Evolutionary conservation across 2,329 filamentous ascomycete species (phyloP).

Genomic region (Septoria linicola): DNA sequence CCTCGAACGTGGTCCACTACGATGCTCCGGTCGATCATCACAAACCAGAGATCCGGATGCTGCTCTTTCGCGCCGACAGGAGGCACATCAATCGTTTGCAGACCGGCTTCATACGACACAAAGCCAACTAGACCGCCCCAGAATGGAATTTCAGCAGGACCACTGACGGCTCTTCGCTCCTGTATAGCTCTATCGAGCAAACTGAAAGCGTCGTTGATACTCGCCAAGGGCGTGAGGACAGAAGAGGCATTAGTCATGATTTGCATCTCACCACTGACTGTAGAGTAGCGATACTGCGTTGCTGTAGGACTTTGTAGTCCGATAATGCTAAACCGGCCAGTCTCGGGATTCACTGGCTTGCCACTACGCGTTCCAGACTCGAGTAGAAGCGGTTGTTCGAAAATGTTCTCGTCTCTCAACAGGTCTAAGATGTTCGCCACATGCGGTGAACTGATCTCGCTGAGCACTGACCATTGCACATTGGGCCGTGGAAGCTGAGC

Average conservation of each 20-base stretch:
- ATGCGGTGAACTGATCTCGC: constrained; percentile 21
- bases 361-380: constrained; percentile 50
- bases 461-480: constrained; percentile 10
- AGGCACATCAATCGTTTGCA: constrained; percentile 58
- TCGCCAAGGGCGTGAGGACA: constrained; percentile 1
- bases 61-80: constrained; percentile 39
- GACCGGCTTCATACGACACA: constrained; percentile 78
- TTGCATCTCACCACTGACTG: constrained; percentile 19
- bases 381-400: constrained; percentile 44
- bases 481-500: background rate
- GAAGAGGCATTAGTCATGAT: constrained; percentile 13
- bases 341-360: constrained; percentile 45
- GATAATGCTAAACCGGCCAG: constrained; percentile 71
- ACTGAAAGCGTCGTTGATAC: constrained; percentile 41
- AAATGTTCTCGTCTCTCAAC: constrained; percentile 33
- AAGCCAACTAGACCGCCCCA: constrained; percentile 83
- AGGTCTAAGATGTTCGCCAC: constrained; percentile 41
- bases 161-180: constrained; percentile 37
- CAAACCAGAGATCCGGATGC: constrained; percentile 70
- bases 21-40: constrained; percentile 74
- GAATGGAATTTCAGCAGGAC: constrained; percentile 56
- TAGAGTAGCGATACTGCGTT: constrained; percentile 29
- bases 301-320: constrained; percentile 56
- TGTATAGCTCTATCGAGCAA: constrained; percentile 44
- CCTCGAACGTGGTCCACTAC: constrained; percentile 70